These are phyloP conservation scores for Proliferodiscus dingleyae DNA, from an alignment of 2,329 filamentous ascomycete species.

Conservation along the genomic window DNA sequence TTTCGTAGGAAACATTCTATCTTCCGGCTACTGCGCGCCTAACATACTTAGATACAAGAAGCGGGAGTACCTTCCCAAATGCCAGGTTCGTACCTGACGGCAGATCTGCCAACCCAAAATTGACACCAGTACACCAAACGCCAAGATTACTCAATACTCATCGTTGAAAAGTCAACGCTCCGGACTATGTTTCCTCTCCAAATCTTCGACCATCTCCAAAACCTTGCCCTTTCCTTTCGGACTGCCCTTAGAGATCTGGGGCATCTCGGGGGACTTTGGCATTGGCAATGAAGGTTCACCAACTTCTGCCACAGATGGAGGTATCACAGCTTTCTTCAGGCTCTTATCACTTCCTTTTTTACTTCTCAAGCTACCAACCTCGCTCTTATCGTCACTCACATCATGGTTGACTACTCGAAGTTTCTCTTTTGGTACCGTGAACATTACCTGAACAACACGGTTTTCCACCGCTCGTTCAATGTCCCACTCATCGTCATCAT, in stretches of 20 bases:
- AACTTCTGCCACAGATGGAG: background rate
- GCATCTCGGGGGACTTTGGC: background rate
- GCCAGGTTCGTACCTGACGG: no score
- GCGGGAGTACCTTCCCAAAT: no score
- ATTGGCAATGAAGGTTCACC: background rate
- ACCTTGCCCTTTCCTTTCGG: conserved; percentile 19
- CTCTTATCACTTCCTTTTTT: conserved; percentile 21
- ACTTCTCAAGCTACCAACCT: conserved; percentile 32
- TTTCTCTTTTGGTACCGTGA: conserved; percentile 83
- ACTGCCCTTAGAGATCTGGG: conserved; percentile 3
- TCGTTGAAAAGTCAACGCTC: conserved; percentile 1
- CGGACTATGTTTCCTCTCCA: conserved; percentile 20
- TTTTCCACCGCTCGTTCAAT: conserved; percentile 68
- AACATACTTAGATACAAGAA: no score
- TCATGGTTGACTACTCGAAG: conserved; percentile 86
- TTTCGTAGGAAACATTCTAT: no score
- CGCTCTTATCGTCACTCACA: conserved; percentile 41
- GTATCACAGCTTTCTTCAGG: conserved; percentile 4
- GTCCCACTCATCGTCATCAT: conserved; percentile 59
- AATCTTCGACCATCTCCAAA: conserved; percentile 25
- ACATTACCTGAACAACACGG: conserved; percentile 77
- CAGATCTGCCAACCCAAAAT: no score
- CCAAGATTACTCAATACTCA: no score
- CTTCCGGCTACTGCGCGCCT: no score
- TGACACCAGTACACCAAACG: no score